Conservation (phyloP, 495 filamentous ascomycete species). For the Podospora australis region DNA sequence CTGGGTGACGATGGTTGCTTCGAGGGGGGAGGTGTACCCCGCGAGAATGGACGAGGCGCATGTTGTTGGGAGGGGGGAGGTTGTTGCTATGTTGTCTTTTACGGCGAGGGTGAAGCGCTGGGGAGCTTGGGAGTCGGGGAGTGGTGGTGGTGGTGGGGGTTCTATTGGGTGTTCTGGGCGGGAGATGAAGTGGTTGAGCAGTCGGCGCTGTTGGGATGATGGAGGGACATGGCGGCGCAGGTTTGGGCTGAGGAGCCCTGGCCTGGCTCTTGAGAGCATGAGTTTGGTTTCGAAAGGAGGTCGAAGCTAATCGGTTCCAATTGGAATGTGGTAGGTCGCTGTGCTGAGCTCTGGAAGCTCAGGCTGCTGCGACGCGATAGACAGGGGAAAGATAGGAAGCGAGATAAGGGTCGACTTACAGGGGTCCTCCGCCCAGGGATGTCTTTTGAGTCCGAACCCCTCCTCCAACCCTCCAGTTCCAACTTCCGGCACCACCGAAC, state of each 20-base stretch:
- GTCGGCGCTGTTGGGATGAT: slow-evolving; percentile 19
- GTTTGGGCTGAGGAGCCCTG: slow-evolving; percentile 17
- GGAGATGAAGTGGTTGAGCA: slow-evolving; percentile 27
- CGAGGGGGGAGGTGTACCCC: slow-evolving; percentile 66
- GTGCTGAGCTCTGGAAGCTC: too few species aligned
- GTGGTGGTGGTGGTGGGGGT: neutral
- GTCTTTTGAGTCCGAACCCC: too few species aligned
- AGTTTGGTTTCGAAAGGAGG: neutral
- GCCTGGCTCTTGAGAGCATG: slow-evolving; percentile 21
- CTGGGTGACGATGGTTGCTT: slow-evolving; percentile 69
- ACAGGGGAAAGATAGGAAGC: too few species aligned
- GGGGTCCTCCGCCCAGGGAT: too few species aligned
- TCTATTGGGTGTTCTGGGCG: neutral
- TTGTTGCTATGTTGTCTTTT: slow-evolving; percentile 86
- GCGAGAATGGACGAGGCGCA: slow-evolving; percentile 73
- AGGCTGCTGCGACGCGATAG: too few species aligned
- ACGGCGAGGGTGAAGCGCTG: slow-evolving; percentile 51
- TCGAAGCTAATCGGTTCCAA: neutral
- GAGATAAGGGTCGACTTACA: too few species aligned
- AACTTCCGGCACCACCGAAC: too few species aligned
- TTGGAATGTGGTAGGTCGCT: neutral
- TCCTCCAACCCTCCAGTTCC: too few species aligned
- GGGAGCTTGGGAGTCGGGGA: neutral
- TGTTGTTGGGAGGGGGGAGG: slow-evolving; percentile 57
- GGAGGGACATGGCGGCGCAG: slow-evolving; percentile 15